Evolutionary conservation across 371 early-diverging fungal species (phyloP).

Genomic region (Dinochytrium kinnereticum): DNA sequence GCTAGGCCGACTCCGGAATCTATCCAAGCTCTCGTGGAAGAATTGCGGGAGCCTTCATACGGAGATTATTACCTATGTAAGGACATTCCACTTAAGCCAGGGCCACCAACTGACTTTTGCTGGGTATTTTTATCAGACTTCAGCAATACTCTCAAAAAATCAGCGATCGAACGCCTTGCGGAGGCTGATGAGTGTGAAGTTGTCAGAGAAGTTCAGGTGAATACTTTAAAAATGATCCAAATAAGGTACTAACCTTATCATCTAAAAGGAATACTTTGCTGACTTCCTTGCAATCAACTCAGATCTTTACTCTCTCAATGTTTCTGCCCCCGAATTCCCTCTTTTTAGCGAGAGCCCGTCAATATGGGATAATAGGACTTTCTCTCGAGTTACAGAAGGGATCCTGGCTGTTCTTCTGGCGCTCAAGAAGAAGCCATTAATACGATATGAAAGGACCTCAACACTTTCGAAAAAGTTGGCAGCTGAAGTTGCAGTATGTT

Average conservation of each 20-base stretch:
- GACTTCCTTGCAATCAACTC: constrained; percentile 88
- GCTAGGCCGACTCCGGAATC: constrained; percentile 84
- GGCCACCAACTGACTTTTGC: constrained; percentile 70
- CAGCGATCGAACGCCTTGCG: constrained; percentile 88
- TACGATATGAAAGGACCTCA: constrained; percentile 84
- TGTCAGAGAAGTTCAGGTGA: constrained; percentile 92
- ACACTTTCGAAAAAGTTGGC: constrained; percentile 82
- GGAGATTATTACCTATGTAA: constrained; percentile 93
- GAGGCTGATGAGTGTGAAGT: constrained; percentile 94
- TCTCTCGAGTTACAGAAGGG: constrained; percentile 79
- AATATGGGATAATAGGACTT: constrained; percentile 78
- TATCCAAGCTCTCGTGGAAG: constrained; percentile 82
- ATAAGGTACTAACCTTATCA: neutral
- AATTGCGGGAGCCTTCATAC: constrained; percentile 88
- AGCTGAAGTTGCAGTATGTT: constrained; percentile 72
- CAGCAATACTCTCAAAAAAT: constrained; percentile 86
- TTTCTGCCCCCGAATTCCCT: constrained; percentile 62
- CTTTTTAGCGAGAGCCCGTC: constrained; percentile 71
- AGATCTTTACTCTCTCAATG: constrained; percentile 81
- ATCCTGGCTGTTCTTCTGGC: constrained; percentile 78
- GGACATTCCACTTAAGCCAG: too few species aligned
- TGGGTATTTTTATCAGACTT: constrained; percentile 88
- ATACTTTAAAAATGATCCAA: neutral
- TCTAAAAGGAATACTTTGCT: constrained; percentile 82
- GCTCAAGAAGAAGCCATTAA: constrained; percentile 87